Evolutionary conservation across 805 yeast species (phyloP).

Genomic region (Hanseniaspora taiwanica): DNA sequence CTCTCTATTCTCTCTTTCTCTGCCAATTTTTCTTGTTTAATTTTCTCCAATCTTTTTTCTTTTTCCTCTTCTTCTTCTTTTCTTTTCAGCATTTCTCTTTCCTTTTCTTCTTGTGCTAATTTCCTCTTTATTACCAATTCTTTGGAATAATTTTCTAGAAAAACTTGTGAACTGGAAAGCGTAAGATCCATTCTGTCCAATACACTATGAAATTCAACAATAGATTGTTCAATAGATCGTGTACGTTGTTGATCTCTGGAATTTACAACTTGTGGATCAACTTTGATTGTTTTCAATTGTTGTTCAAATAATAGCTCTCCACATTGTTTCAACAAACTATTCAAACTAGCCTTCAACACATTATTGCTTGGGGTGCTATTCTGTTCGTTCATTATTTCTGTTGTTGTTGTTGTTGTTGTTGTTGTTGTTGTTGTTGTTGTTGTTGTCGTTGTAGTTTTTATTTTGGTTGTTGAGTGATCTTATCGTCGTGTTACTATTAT

Average conservation of each 20-base stretch:
- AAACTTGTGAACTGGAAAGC: slow-evolving; percentile 14
- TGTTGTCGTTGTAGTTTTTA: no score
- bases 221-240: slow-evolving; percentile 12
- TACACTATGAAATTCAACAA: slow-evolving; percentile 18
- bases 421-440: background rate
- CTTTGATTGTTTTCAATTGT: slow-evolving; percentile 22
- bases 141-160: slow-evolving; percentile 17
- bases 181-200: slow-evolving; percentile 22
- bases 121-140: slow-evolving; percentile 21
- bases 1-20: background rate
- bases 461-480: no score
- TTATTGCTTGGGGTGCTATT: no score
- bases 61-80: slow-evolving; percentile 20
- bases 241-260: background rate
- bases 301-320: slow-evolving; percentile 25
- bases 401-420: background rate
- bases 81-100: slow-evolving; percentile 20
- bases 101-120: slow-evolving; percentile 20
- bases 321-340: slow-evolving; percentile 20
- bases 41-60: slow-evolving; percentile 19
- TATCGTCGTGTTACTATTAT: no score
- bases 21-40: slow-evolving; percentile 10
- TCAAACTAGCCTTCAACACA: slow-evolving; percentile 10
- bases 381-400: no score
- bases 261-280: slow-evolving; percentile 10